Base-by-base conservation (phyloP, 768 basidiomycete genomes). In the Phanerochaete sordida region DNA sequence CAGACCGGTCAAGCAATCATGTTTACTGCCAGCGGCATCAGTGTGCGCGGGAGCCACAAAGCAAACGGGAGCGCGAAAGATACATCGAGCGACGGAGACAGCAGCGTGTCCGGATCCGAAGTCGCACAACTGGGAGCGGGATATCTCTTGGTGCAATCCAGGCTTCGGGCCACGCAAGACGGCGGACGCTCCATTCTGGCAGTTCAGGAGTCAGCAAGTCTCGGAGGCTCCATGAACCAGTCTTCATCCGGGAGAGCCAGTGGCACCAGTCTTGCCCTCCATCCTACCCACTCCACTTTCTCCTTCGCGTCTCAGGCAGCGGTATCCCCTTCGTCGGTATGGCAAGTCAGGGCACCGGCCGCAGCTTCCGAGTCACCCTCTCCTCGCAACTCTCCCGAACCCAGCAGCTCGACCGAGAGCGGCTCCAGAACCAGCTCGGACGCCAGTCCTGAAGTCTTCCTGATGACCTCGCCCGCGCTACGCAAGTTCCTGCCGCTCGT, bases 1-100 rank as follows among this genome's bases (percentile, higher is more conserved):
- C 57, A 90, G 87, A 90, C 89, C 0, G 89, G 88, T 0, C 79
- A 90, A 67, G 86, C 88, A 0, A 81, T 90, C n/a, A 76, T 90
- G 4, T 77, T 89, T 31, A 84, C 86, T 5, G 85, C 89, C 0
- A 83, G 86, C 8, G 87, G 81, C 11, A 48, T 62, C 19, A 28
- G 49, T 24, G 61, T 62, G 9, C 56, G 56, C 8, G n/a, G n/a
- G n/a, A n/a, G n/a, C n/a, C n/a, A n/a, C n/a, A n/a, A n/a, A n/a
- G 56, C 19, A 21, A 19, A 9, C 19, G 19, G 39, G 11, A 6
- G 19, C 19, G 39, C 11, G 8, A 16, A 19, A 19, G 39, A 43
- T 35, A 7, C 6, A 6, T 7, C 33, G 13, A 43, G 39, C 8
- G 39, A 11, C 19, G 8, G 19, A 43, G 39, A 6, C 6, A 35